Conservation (phyloP, 805 yeast genomes). For the Monosporozyma servazzii region DNA sequence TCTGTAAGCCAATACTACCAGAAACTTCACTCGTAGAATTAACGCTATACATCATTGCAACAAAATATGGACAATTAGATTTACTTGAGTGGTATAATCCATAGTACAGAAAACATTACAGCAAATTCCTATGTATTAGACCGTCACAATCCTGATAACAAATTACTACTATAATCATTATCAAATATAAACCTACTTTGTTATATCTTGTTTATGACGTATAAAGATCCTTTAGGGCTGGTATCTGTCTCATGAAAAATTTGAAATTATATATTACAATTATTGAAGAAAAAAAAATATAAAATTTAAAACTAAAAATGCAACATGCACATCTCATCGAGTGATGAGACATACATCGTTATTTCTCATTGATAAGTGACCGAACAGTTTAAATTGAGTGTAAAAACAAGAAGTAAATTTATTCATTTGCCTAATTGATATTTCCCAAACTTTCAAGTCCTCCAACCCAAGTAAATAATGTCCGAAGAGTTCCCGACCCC, state of each 20-base stretch:
- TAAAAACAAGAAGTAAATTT: neutral
- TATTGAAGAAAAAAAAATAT: neutral
- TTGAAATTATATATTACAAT: neutral
- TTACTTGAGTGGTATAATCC: constrained; percentile 9
- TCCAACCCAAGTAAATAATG: constrained; percentile 12
- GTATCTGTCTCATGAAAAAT: neutral
- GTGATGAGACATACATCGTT: neutral
- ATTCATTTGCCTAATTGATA: neutral
- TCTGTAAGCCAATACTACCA: neutral
- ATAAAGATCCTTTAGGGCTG: neutral
- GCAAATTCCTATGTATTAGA: no score
- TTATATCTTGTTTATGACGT: neutral
- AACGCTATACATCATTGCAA: constrained; percentile 8
- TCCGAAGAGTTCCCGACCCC: constrained; percentile 28
- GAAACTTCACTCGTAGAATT: neutral
- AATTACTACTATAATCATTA: no score
- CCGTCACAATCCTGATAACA: no score
- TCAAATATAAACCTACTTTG: neutral
- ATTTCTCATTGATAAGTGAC: neutral
- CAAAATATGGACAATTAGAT: constrained; percentile 22
- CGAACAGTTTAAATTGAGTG: neutral
- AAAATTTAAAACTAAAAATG: neutral
- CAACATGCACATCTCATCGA: neutral
- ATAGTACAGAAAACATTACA: neutral
- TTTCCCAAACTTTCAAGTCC: neutral